Conservation (phyloP, 371 early-diverging fungal species). For the Syncephalastrum contaminatum region DNA sequence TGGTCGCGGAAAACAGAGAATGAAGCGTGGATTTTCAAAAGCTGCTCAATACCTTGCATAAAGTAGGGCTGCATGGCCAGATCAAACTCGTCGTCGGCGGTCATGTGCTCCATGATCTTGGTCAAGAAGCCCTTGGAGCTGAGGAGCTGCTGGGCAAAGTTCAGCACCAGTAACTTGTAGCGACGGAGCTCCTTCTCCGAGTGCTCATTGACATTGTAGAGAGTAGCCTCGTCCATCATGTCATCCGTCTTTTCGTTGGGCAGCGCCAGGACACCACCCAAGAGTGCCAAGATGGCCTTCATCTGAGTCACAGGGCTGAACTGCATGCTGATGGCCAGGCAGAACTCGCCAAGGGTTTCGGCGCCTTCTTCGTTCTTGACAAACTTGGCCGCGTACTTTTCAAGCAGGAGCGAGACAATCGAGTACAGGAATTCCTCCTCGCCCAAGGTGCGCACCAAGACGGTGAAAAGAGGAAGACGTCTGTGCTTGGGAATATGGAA, state of each 20-base stretch:
- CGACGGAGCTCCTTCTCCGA: constrained; percentile 71
- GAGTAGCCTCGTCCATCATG: constrained; percentile 18
- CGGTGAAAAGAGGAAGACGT: constrained; percentile 83
- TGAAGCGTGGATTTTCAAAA: constrained; percentile 54
- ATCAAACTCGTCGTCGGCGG: constrained; percentile 33
- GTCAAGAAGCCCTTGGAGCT: constrained; percentile 62
- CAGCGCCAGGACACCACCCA: constrained; percentile 56
- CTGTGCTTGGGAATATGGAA: constrained; percentile 93
- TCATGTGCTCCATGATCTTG: constrained; percentile 48
- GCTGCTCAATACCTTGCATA: constrained; percentile 47
- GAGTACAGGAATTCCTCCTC: constrained; percentile 71
- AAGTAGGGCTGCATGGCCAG: constrained; percentile 52
- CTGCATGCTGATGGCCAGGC: constrained; percentile 57
- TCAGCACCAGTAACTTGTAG: constrained; percentile 72
- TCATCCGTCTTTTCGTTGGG: constrained; percentile 63
- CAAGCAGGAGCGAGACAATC: constrained; percentile 73
- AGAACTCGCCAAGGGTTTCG: constrained; percentile 67
- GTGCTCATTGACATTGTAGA: constrained; percentile 55
- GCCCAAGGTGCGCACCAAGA: constrained; percentile 82
- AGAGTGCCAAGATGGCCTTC: constrained; percentile 59
- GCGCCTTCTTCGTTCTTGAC: constrained; percentile 58
- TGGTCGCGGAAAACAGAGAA: constrained; percentile 46
- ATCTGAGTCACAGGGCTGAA: constrained; percentile 73
- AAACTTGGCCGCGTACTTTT: constrained; percentile 60
- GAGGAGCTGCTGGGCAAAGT: constrained; percentile 67